phyloP scores from a whole-genome alignment of 768 basidiomycete species.

The Agaricus subrufescens region DNA sequence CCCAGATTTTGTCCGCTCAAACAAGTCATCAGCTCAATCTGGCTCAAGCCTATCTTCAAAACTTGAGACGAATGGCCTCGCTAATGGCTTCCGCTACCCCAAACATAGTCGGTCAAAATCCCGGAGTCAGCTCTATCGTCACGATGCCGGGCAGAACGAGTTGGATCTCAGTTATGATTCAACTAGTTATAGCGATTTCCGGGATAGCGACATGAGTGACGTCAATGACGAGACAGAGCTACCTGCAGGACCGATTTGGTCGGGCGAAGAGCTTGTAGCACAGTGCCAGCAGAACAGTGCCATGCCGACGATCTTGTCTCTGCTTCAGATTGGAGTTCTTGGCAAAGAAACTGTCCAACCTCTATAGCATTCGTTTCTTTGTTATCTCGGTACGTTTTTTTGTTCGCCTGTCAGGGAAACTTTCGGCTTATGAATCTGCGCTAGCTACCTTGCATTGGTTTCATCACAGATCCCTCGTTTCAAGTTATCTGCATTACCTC shows the following conservation, averaged over 20 bases:
- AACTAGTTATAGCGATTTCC: constrained; percentile 21
- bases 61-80: background rate
- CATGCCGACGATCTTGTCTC: constrained; percentile 68
- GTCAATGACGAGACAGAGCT: constrained; percentile 11
- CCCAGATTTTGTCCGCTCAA: constrained; percentile 14
- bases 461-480: constrained; percentile 1
- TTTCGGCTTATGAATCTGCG: background rate
- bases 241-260: constrained; percentile 41
- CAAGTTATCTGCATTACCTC: constrained; percentile 6
- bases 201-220: constrained; percentile 24
- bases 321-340: constrained; percentile 47
- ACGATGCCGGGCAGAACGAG: constrained; percentile 62
- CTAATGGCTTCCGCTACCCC: constrained; percentile 18
- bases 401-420: too few species aligned
- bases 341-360: constrained; percentile 25
- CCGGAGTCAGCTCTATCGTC: constrained; percentile 62
- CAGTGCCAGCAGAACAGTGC: constrained; percentile 89
- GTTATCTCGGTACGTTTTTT: constrained; percentile 2
- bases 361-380: constrained; percentile 1
- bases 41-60: constrained; percentile 3
- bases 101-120: constrained; percentile 62
- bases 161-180: constrained; percentile 38
- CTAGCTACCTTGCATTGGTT: constrained; percentile 2
- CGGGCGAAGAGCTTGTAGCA: constrained; percentile 77
- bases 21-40: constrained; percentile 13